Evolutionary conservation across 2,329 filamentous ascomycete genomes (phyloP).

Genomic region (Aspergillus sojae): DNA sequence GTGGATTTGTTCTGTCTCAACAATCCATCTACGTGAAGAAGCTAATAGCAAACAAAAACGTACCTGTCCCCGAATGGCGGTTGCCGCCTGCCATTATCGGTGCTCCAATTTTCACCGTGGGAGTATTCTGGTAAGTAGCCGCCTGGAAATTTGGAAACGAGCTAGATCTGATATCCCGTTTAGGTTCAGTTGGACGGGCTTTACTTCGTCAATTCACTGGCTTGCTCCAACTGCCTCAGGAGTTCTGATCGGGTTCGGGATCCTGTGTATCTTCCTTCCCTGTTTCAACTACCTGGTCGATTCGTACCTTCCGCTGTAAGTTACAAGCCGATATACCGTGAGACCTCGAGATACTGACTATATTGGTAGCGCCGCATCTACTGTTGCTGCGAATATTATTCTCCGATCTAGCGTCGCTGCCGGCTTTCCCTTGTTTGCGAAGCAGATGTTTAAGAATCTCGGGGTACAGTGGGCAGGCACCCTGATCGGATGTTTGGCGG

Average conservation of each 20-base stretch:
- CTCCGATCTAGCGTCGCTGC: conserved; percentile 39
- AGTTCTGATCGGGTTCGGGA: conserved; percentile 30
- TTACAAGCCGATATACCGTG: background rate
- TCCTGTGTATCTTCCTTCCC: conserved; percentile 33
- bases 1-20: conserved; percentile 29
- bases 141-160: too few relatives aligned
- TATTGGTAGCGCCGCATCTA: conserved; percentile 48
- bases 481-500: conserved; percentile 38
- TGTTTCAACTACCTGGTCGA: conserved; percentile 40
- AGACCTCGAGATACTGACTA: background rate
- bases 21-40: conserved; percentile 27
- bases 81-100: conserved; percentile 28
- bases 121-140: conserved; percentile 34
- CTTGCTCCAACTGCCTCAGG: conserved; percentile 26
- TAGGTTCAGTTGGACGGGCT: conserved; percentile 36
- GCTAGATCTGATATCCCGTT: conserved; percentile 1
- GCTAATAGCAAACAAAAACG: conserved; percentile 23
- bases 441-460: conserved; percentile 42
- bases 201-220: conserved; percentile 30
- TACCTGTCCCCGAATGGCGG: conserved; percentile 32
- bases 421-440: conserved; percentile 40
- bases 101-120: conserved; percentile 33
- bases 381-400: conserved; percentile 58
- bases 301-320: conserved; percentile 40
- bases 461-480: conserved; percentile 44